Base-by-base conservation (phyloP, 139 green algal genomes). In the Microglena sp. region DNA sequence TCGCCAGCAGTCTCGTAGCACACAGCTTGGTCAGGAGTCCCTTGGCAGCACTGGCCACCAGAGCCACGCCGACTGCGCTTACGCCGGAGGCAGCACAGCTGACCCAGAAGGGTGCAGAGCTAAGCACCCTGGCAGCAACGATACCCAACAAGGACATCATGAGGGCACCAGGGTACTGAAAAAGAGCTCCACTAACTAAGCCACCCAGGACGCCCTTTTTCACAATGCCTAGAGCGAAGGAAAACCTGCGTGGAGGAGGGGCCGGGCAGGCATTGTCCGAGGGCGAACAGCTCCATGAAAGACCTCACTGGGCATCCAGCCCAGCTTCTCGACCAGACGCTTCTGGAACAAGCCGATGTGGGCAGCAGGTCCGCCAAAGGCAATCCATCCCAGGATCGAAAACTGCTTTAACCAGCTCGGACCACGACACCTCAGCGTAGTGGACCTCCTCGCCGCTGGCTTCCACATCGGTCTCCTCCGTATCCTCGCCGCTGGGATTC, bases 251-350 rank as follows among this genome's bases (percentile, higher is more conserved):
- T 97, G 40, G 80, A 90, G 18, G 90, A 91, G 44, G 92, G 92
- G 2, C 92, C 92, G 0, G 90, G 90, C 62, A 96, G 72, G 76
- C 85, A 93, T 70, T 94, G 84, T 0, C 82, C 83, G 63, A 97
- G 75, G 28, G 87, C 83, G 28, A 97, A 85, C 24, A 97, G 80
- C 80, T 97, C 92, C 29, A 83, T 78, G 63, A n/a, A 94, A 97
- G 5, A 93, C 74, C 0, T 73, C 44, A 8, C 73, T 44, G 40
- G 66, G 86, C 71, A 92, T 79, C 90, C 90, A 96, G 24, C 67
- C 71, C 32, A 87, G 70, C 58, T 75, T 83, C 45, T 90, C 75
- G 26, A 94, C 84, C 54, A 95, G 85, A 0, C 79, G 56, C 81
- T 90, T 71, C 11, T 50, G 40, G 62, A 92, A 92, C 1, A 88